These are phyloP conservation scores for Trichoderma sp. DNA, from an alignment of 2,329 filamentous ascomycete species.

Conservation along the genomic window DNA sequence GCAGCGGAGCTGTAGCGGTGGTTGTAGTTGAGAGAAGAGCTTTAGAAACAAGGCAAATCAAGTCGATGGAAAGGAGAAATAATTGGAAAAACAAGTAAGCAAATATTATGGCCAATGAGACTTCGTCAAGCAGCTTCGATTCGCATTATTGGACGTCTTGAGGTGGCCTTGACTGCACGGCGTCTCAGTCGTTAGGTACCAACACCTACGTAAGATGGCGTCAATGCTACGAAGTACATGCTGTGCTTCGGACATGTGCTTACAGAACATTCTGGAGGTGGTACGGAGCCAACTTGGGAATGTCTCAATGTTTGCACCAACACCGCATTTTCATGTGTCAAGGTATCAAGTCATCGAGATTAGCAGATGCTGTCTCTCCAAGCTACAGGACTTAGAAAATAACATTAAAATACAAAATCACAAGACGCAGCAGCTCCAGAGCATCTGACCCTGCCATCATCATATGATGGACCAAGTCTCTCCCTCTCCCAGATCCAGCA, in stretches of 20 bases:
- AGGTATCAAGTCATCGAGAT: background rate
- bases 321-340: background rate
- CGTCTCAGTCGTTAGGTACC: conserved; percentile 1
- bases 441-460: background rate
- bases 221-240: background rate
- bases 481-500: background rate
- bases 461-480: background rate
- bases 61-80: background rate
- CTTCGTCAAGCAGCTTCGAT: background rate
- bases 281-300: no score
- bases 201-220: conserved; percentile 16
- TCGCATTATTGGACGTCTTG: background rate
- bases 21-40: background rate
- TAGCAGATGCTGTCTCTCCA: background rate
- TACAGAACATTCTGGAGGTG: background rate
- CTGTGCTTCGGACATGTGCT: background rate
- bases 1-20: background rate
- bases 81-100: background rate
- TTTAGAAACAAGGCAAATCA: background rate
- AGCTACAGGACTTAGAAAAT: no score
- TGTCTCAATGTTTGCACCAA: no score
- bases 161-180: background rate
- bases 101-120: background rate
- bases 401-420: background rate
- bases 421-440: background rate